Base-by-base conservation (phyloP, 2,329 filamentous ascomycete genomes). In the Penicillium aurantiogriseum region DNA sequence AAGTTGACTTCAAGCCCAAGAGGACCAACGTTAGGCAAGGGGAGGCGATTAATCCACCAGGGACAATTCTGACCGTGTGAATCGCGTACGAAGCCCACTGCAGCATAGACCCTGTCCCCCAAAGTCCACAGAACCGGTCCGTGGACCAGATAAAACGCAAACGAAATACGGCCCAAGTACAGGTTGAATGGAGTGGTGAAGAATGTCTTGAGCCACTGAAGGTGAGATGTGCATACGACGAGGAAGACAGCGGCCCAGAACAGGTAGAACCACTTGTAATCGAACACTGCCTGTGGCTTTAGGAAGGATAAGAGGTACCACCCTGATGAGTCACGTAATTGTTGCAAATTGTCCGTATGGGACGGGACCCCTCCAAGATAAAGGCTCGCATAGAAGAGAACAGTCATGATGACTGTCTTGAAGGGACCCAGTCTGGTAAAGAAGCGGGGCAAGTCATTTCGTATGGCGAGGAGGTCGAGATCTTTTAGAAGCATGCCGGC, bases 181-280 rank as follows among this genome's bases (percentile, higher is more conserved):
- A 86, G 85, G 65, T 81, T 83, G 64, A 85, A 81, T 23, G 75
- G 74, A 0, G 75, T 76, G 69, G 86, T 85, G 64, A 88, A 87
- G 66, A 87, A 84, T 3, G 71, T 60, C 70, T 81, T 83, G 17
- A 88, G 75, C 80, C 80, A 83, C 5, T 72, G 64, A n/a, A 89
- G 79, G n/a, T 82, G 82, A 7, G 83, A 82, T 3, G 84, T 74
- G 0, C 81, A 78, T 1, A 81, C 75, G 0, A 90, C 80, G 0
- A 87, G 68, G 51, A 86, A 78, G 25, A 78, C 75, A 1, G 86
- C 79, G 0, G 85, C 85, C 76, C 80, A 84, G 68, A 86, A 86
- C 3, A 88, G 78, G 67, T 81, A 88, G 72, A 88, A 88, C 85
- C 85, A 88, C 70, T 88, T 88, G 67, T 80, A 81, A 67, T 88